phyloP scores from a whole-genome alignment of 345 rosid species.

The Triadica sebifera region DNA sequence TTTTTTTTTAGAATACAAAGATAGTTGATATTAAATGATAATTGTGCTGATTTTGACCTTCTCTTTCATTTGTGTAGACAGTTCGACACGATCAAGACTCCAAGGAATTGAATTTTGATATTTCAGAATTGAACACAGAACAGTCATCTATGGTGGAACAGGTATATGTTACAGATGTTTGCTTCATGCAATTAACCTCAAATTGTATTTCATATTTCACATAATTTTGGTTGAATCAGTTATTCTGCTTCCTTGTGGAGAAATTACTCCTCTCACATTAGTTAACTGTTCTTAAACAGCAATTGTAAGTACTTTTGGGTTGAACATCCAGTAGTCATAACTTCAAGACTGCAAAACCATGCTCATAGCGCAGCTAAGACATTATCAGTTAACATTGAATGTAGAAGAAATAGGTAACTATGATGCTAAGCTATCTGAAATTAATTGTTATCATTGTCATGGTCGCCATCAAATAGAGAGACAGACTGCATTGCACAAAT shows the following conservation, averaged over 20 bases:
- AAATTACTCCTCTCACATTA: background rate
- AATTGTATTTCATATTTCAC: background rate
- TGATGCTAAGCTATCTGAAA: background rate
- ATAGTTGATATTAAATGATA: background rate
- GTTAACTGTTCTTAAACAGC: background rate
- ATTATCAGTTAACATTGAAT: background rate
- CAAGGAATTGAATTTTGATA: constrained; percentile 49
- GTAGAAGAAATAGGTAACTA: too few relatives aligned
- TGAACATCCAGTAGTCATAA: background rate
- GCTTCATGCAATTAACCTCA: background rate
- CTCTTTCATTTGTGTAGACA: constrained; percentile 31
- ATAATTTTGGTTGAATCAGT: background rate
- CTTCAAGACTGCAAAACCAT: background rate
- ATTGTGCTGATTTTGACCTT: background rate
- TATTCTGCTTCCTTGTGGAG: background rate
- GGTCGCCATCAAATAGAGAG: background rate
- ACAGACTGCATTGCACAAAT: background rate
- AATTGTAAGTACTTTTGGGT: too few relatives aligned
- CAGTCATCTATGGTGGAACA: constrained; percentile 39
- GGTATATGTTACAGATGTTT: constrained; percentile 29
- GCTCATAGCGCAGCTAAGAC: too few relatives aligned
- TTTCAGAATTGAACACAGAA: constrained; percentile 40
- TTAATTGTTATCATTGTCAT: background rate
- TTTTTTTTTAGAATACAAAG: too few relatives aligned
- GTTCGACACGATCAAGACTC: constrained; percentile 43